Evolutionary conservation across 2,329 filamentous ascomycete genomes (phyloP).

Genomic region (Diaporthe sp.): DNA sequence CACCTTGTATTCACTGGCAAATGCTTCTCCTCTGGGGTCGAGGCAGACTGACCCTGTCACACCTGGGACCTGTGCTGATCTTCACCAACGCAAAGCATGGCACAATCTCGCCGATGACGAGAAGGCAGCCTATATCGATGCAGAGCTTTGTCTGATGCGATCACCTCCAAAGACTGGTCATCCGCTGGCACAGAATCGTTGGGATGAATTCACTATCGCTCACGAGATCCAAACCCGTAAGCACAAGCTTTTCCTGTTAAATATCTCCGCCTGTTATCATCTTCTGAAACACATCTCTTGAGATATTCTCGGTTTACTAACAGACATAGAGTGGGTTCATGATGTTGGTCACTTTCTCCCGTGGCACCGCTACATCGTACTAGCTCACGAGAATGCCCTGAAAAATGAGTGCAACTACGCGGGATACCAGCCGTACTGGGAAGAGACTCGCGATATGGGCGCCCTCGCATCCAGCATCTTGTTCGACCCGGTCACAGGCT

Average conservation of each 20-base stretch:
- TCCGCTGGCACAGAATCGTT: constrained; percentile 41
- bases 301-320: neutral
- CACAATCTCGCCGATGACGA: constrained; percentile 34
- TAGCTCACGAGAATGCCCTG: constrained; percentile 44
- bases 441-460: constrained; percentile 40
- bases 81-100: constrained; percentile 12
- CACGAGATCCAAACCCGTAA: constrained; percentile 41
- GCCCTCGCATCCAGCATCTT: constrained; percentile 39
- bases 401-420: constrained; percentile 44
- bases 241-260: neutral
- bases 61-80: neutral
- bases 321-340: constrained; percentile 41
- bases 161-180: constrained; percentile 39
- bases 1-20: neutral
- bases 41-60: no score
- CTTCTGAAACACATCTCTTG: no score
- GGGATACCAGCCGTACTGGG: constrained; percentile 46
- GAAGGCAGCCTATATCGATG: constrained; percentile 44
- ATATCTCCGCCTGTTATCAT: no score
- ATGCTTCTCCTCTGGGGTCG: neutral
- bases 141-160: constrained; percentile 45
- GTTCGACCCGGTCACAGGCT: constrained; percentile 45
- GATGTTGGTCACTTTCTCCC: constrained; percentile 46
- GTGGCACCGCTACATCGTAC: constrained; percentile 48
- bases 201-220: constrained; percentile 46